A percentile compares a stretch with the other conserved stretches of the same genome.
Evolutionary conservation across 257 asterid species (phyloP).

Genomic region (Nyctanthes arbortristis): DNA sequence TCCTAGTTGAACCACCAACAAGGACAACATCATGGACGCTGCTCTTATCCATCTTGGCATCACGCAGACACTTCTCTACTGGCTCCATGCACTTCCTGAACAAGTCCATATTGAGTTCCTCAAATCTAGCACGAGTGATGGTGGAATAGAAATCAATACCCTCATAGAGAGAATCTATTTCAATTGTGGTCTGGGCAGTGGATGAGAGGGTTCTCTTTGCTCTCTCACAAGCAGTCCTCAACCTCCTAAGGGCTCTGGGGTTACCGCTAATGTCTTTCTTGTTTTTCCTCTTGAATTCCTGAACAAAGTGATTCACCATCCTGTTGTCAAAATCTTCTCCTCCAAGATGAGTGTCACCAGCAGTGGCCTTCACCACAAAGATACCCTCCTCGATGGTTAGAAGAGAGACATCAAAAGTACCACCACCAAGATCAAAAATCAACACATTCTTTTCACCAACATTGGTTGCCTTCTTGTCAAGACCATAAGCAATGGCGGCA

Average conservation of each 20-base stretch:
- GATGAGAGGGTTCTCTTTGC: conserved; percentile 43
- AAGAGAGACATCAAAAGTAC: conserved; percentile 60
- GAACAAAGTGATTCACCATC: conserved; percentile 35
- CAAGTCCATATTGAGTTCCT: conserved; percentile 44
- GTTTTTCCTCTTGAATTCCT: conserved; percentile 34
- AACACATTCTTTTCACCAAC: conserved; percentile 56
- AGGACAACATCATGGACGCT: conserved; percentile 39
- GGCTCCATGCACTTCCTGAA: conserved; percentile 46
- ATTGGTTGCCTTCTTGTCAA: conserved; percentile 60
- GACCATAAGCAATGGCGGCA: conserved; percentile 59
- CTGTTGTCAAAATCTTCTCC: conserved; percentile 41
- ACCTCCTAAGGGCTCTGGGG: conserved; percentile 34
- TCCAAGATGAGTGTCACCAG: conserved; percentile 67
- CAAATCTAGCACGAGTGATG: conserved; percentile 45
- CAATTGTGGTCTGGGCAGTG: conserved; percentile 44
- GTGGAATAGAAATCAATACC: conserved; percentile 44
- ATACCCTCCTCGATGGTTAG: conserved; percentile 62
- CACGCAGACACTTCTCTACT: conserved; percentile 39
- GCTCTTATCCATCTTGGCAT: conserved; percentile 45
- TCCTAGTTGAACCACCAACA: conserved; percentile 43
- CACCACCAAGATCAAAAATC: conserved; percentile 61
- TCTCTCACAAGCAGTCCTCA: conserved; percentile 44
- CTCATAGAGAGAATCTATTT: conserved; percentile 39
- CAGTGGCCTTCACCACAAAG: conserved; percentile 65
- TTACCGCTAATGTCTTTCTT: conserved; percentile 32